Conservation (phyloP, 2,329 filamentous ascomycete genomes). For the Corinectria fuckeliana region DNA sequence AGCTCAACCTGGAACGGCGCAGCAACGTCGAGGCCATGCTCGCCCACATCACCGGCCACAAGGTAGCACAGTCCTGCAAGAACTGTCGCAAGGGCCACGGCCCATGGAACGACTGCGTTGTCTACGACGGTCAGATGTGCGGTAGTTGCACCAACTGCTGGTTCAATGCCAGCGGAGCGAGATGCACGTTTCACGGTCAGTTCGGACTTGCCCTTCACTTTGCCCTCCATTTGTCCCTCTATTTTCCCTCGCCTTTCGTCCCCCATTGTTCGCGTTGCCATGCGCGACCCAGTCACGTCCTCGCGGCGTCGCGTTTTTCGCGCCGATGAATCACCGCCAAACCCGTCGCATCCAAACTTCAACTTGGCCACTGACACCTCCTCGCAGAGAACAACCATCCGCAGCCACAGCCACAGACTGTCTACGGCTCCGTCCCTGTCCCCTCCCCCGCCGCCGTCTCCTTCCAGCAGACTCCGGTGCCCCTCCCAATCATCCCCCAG, state of each 20-base stretch:
- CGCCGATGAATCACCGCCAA: not conserved
- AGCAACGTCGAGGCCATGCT: slow-evolving; percentile 67
- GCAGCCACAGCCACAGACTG: slow-evolving; percentile 16
- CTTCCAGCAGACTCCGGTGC: slow-evolving; percentile 11
- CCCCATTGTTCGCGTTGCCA: not conserved
- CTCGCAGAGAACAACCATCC: slow-evolving; percentile 32
- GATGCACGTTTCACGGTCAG: slow-evolving; percentile 67
- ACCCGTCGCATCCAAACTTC: not conserved
- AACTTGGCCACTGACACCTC: slow-evolving; percentile 6
- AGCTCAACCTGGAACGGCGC: slow-evolving; percentile 61
- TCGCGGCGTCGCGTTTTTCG: not conserved
- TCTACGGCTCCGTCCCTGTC: slow-evolving; percentile 6
- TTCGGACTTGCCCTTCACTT: not conserved
- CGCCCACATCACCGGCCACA: slow-evolving; percentile 61
- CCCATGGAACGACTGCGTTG: slow-evolving; percentile 64
- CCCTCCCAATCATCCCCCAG: not conserved
- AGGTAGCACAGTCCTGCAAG: slow-evolving; percentile 58
- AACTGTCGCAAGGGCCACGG: slow-evolving; percentile 67
- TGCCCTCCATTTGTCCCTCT: too few species aligned
- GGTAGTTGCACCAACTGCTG: slow-evolving; percentile 69
- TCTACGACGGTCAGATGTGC: slow-evolving; percentile 66
- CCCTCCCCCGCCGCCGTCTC: not conserved
- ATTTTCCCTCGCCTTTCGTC: not conserved
- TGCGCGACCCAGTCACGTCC: not conserved
- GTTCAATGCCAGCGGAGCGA: slow-evolving; percentile 66